Evolutionary conservation across 768 basidiomycete species (phyloP), one percentile per base, ranked within the genome.

Genomic region (Russula dissimulans): DNA sequence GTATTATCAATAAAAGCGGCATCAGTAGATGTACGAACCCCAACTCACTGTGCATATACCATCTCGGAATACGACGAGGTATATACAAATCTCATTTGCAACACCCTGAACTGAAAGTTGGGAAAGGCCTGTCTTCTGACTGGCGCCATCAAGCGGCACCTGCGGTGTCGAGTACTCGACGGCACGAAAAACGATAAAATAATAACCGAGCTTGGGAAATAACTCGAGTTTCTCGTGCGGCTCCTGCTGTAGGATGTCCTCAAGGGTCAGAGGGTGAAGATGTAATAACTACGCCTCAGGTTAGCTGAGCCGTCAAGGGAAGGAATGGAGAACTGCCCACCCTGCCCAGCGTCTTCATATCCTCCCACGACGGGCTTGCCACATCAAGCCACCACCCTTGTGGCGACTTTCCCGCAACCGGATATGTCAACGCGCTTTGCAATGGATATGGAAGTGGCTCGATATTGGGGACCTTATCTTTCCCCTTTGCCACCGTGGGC

Each of bases 341-440:
- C 80, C 90, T 92, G 46, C 92, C 89, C 50, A 97, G 79, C 6
- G 86, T 81, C 60, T 87, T 80, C 78, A 95, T 83, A 70, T 95
- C 93, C 49, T 88, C 87, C 81, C 90, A 91, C 0, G 84, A 85
- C 2, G 94, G 93, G 63, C 86, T 91, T 32, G 90, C 79, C 0
- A 95, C 84, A 67, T 97, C 93, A 45, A 97, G 72, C 81, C 91
- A 97, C 94, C 94, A 97, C 5, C 86, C 85, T 62, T 80, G 80
- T 29, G 75, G 77, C n/a, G 22, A 26, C 22, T 26, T 26, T 26
- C 22, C 22, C 22, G 39, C 45, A 6, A 36, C 46, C 17, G 41
- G 32, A 54, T 69, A 60, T 26, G 22, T 34, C 38, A 9, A 36
- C n/a, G 54, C 18, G 22, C 18, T n/a, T 43, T 38, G 32, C 12